Conservation (phyloP, 1,284 basidiomycete species). For the Retiboletus flavoniger region DNA sequence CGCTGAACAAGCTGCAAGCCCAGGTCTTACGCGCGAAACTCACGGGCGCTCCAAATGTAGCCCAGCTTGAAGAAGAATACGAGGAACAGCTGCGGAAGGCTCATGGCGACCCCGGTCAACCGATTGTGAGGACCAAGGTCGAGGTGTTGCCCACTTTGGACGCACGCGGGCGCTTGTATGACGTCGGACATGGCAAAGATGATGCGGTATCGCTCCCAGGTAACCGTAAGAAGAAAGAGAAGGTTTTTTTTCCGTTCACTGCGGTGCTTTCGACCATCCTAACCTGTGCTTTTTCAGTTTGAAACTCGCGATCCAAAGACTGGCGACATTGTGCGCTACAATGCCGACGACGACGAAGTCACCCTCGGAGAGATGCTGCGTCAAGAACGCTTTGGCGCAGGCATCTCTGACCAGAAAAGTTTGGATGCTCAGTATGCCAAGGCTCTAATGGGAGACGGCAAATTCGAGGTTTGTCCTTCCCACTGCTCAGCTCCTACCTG, state of each 20-base stretch:
- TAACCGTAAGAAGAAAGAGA: conserved; percentile 76
- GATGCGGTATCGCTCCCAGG: conserved; percentile 52
- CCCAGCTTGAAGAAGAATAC: conserved; percentile 79
- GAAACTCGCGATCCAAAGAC: conserved; percentile 89
- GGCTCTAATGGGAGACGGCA: conserved; percentile 84
- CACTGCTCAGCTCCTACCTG: neutral
- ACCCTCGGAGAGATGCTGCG: conserved; percentile 91
- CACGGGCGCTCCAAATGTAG: conserved; percentile 72
- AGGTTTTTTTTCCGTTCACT: conserved; percentile 45
- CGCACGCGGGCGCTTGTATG: conserved; percentile 83
- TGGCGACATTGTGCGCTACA: conserved; percentile 81
- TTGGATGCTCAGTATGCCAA: conserved; percentile 87
- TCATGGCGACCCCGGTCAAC: conserved; percentile 45
- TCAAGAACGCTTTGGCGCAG: conserved; percentile 88
- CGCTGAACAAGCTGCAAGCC: conserved; percentile 91
- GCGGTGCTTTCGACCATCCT: neutral
- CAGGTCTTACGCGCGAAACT: conserved; percentile 90
- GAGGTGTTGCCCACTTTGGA: conserved; percentile 92
- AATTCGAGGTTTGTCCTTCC: conserved; percentile 66
- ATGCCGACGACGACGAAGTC: conserved; percentile 85
- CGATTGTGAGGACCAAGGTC: conserved; percentile 57
- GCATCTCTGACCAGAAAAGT: conserved; percentile 87
- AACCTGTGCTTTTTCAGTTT: conserved; percentile 46
- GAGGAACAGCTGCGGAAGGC: conserved; percentile 62
- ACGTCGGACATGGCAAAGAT: conserved; percentile 74